Conservation (phyloP, 2,329 filamentous ascomycete species). For the Sclerotinia nivalis region DNA sequence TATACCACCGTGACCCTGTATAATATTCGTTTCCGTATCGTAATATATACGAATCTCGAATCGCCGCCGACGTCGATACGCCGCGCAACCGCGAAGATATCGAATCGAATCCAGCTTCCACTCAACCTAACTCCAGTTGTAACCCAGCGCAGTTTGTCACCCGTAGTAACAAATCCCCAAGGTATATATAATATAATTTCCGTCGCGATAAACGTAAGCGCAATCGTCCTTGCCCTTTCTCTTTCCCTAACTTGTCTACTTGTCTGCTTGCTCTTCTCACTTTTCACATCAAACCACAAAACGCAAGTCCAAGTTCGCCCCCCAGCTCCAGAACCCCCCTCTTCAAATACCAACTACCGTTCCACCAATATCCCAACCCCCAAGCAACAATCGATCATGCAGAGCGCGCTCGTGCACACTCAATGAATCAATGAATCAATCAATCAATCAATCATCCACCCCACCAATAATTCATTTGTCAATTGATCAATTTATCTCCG, state of each 20-base stretch:
- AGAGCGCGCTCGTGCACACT: constrained; percentile 25
- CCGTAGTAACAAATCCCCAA: not conserved
- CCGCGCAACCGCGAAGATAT: not conserved
- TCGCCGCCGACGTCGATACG: not conserved
- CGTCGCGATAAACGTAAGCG: not conserved
- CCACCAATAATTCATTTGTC: not conserved
- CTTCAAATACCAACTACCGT: constrained; percentile 12
- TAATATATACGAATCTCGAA: not conserved
- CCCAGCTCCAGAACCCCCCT: not conserved
- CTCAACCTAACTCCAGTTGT: not conserved
- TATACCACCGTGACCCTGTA: not conserved
- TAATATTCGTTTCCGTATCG: not conserved
- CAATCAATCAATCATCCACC: not conserved
- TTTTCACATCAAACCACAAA: not conserved
- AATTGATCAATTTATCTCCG: not conserved
- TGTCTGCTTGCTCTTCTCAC: no score
- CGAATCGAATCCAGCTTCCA: not conserved
- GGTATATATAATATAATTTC: not conserved
- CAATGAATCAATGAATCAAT: not conserved
- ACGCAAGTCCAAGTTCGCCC: not conserved
- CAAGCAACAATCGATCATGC: constrained; percentile 14
- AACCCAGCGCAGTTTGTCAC: not conserved
- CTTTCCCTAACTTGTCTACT: no score
- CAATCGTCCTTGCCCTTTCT: no score
- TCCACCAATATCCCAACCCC: not conserved